Conservation (phyloP, 768 basidiomycete species). For the Boletus sensibilis region DNA sequence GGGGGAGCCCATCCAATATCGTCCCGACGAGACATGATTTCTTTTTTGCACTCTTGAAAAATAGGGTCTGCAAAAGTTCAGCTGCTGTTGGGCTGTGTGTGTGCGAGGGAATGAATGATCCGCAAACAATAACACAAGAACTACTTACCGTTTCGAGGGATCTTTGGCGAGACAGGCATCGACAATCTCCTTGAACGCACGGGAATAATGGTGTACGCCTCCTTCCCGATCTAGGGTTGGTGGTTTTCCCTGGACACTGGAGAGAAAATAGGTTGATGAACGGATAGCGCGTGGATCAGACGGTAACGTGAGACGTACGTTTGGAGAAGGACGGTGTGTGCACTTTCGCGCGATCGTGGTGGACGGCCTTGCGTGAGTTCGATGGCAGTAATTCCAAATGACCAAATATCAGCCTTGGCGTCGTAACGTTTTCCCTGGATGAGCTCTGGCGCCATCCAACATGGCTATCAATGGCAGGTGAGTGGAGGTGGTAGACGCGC, state of each 20-base stretch:
- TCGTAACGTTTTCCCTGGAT: conserved; percentile 85
- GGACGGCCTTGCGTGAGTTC: conserved; percentile 87
- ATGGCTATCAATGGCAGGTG: conserved; percentile 49
- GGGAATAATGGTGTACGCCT: conserved; percentile 73
- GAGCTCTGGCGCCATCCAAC: conserved; percentile 97
- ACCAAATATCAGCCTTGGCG: conserved; percentile 91
- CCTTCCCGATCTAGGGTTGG: conserved; percentile 75
- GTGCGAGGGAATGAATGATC: neutral
- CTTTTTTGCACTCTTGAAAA: conserved; percentile 80
- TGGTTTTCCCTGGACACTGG: conserved; percentile 70
- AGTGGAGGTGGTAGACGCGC: neutral
- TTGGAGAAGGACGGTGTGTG: conserved; percentile 71
- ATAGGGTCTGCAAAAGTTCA: conserved; percentile 71
- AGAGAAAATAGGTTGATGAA: conserved; percentile 1
- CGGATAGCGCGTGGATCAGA: neutral
- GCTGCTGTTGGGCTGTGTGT: conserved; percentile 71
- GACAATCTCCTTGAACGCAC: conserved; percentile 79
- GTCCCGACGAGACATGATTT: conserved; percentile 73
- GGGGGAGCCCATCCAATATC: conserved; percentile 74
- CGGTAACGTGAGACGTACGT: conserved; percentile 46
- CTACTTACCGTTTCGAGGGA: conserved; percentile 63
- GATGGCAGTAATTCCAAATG: conserved; percentile 91
- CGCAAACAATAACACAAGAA: neutral
- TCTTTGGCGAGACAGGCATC: conserved; percentile 84
- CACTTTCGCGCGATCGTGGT: conserved; percentile 75